A percentile compares a stretch with the other conserved stretches of the same genome.
Conservation (phyloP, 2,329 filamentous ascomycete species). For the Fusarium brachygibbosum region DNA sequence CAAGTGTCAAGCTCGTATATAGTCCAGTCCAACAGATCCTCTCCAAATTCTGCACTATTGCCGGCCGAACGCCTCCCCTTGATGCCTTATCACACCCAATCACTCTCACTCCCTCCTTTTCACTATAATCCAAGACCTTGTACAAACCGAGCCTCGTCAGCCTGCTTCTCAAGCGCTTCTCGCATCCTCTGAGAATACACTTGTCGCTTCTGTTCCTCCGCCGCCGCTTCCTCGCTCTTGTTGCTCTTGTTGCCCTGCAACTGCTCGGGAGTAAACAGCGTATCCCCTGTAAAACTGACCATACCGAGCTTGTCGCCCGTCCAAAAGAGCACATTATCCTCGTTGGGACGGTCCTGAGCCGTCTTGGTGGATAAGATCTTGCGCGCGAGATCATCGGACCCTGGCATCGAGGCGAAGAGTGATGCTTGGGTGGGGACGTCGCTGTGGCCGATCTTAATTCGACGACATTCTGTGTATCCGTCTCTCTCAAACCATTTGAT, state of each 20-base stretch:
- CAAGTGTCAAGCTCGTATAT: not conserved
- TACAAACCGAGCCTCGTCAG: conserved; percentile 82
- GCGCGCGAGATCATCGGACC: conserved; percentile 79
- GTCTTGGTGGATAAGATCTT: conserved; percentile 78
- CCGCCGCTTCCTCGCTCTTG: conserved; percentile 59
- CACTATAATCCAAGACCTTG: conserved; percentile 66
- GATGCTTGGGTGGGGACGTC: conserved; percentile 61
- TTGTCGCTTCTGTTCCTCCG: conserved; percentile 66
- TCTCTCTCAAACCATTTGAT: conserved; percentile 94
- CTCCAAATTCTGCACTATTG: conserved; percentile 11
- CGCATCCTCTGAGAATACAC: conserved; percentile 80
- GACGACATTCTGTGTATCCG: conserved; percentile 72
- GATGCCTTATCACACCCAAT: conserved; percentile 4
- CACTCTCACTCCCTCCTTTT: not conserved
- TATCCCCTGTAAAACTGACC: conserved; percentile 70
- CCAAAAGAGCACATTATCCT: conserved; percentile 85
- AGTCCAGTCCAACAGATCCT: conserved; percentile 11
- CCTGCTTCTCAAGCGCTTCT: conserved; percentile 79
- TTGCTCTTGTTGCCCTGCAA: conserved; percentile 66
- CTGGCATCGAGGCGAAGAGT: conserved; percentile 66
- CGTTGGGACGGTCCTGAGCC: conserved; percentile 56
- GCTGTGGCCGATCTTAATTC: conserved; percentile 68
- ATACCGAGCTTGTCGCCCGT: conserved; percentile 87
- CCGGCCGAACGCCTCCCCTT: conserved; percentile 13
- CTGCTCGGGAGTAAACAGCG: conserved; percentile 63